Base-by-base conservation (phyloP, 164 flowering plant species). In the Vitis riparia region DNA sequence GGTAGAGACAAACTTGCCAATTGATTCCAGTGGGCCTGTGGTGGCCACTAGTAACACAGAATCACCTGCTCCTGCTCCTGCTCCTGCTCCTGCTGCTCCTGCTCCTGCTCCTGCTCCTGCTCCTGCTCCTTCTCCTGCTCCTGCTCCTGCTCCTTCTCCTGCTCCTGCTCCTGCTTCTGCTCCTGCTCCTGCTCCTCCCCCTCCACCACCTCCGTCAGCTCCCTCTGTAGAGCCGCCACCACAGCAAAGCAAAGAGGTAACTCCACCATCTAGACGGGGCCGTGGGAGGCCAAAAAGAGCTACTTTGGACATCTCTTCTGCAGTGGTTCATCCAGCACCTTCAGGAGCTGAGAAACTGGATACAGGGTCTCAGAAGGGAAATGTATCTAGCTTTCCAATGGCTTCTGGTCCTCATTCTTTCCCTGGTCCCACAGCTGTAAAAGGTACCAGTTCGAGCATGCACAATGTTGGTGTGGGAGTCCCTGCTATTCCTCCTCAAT, bases 201-300 rank as follows among this genome's bases (percentile, higher is more conserved):
- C 63, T 50, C 57, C 62, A 11, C 55, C 47, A 27, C 52, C 30
- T 5, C 59, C 37, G 3, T 59, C 66, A 29, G 59, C 71, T 32
- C 72, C 77, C n/a, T 23, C 77, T n/a, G 57, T 66, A 27, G 65
- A 69, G 61, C 62, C 44, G 9, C 65, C 71, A 27, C 68, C 63
- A 9, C 19, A 37, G 56, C 77, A 69, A 51, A 72, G 29, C 23
- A 76, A 75, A 75, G 87, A 80, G 68, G 82, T 71, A 50, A 83
- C 86, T 9, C 89, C 86, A 55, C 91, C 92, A 59, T 67, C 85
- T 50, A 91, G 82, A 73, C 83, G 99, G 30, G 97, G 99, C 37
- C 93, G 98, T 73, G 99, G 99, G 53, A 87, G 98, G 80, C 99
- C 99, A 66, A 91, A 81, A 77, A 89, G 93, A 80, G 75, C 64